A percentile compares a stretch with the other conserved stretches of the same genome.
These are phyloP conservation scores for Notholithocarpus densiflorus DNA, from an alignment of 306 rosid genomes.

Conservation along the genomic window DNA sequence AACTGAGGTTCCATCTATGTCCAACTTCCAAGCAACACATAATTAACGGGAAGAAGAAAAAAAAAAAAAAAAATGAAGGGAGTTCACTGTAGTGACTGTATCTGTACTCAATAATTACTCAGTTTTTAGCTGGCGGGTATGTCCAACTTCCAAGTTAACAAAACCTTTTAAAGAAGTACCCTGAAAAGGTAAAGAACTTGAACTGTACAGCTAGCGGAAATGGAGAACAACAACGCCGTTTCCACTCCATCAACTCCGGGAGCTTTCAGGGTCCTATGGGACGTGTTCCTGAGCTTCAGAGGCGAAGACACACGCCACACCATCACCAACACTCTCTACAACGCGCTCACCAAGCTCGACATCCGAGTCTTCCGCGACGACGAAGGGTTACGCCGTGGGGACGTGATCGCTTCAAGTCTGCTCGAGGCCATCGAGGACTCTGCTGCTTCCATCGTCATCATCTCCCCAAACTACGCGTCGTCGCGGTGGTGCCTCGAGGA, in stretches of 20 bases:
- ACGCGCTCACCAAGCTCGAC: background rate
- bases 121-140: too few species aligned
- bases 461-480: slow-evolving; percentile 30
- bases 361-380: slow-evolving; percentile 38
- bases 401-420: background rate
- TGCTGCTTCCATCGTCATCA: slow-evolving; percentile 33
- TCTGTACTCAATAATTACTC: too few species aligned
- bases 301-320: slow-evolving; percentile 31
- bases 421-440: slow-evolving; percentile 33
- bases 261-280: slow-evolving; percentile 26
- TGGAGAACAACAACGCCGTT: background rate
- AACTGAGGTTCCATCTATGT: too few species aligned
- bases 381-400: slow-evolving; percentile 30
- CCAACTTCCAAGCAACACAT: too few species aligned
- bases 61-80: too few species aligned
- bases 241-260: slow-evolving; percentile 7
- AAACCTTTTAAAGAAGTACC: too few species aligned
- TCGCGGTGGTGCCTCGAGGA: slow-evolving; percentile 46
- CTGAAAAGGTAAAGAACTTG: too few species aligned
- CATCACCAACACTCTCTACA: slow-evolving; percentile 23
- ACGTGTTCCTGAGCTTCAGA: slow-evolving; percentile 48
- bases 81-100: too few species aligned
- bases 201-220: background rate
- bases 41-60: too few species aligned
- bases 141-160: too few species aligned